Percentiles rank a stretch among this genome's conserved stretches.
Evolutionary conservation across 2,329 filamentous ascomycete species (phyloP).

Genomic region (Arthroderma sp.): DNA sequence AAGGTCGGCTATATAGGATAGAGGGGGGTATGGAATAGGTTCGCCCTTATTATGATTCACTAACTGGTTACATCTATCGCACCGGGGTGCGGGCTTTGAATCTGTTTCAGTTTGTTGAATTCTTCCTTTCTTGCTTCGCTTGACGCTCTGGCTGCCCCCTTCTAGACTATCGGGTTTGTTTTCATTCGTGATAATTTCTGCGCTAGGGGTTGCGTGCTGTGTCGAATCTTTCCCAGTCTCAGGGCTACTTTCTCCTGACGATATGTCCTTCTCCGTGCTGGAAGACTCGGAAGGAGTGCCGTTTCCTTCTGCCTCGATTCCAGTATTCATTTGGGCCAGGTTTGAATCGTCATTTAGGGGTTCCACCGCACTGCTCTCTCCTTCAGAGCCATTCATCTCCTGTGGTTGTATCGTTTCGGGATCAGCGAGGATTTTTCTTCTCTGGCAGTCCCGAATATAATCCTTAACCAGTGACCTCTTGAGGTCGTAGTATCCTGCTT

Average conservation of each 20-base stretch:
- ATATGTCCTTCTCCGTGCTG: too few relatives aligned
- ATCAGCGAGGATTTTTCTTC: background rate
- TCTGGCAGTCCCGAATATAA: constrained; percentile 11
- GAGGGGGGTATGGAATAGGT: constrained; percentile 65
- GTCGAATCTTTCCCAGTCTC: too few relatives aligned
- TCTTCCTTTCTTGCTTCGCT: too few relatives aligned
- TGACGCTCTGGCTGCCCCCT: too few relatives aligned
- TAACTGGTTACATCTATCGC: constrained; percentile 76
- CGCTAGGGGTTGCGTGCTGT: too few relatives aligned
- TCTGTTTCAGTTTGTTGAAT: too few relatives aligned
- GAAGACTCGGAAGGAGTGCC: too few relatives aligned
- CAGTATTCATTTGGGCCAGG: background rate
- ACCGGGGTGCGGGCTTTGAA: constrained; percentile 42
- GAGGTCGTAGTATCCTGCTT: constrained; percentile 46
- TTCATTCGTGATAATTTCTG: too few relatives aligned
- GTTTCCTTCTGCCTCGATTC: background rate
- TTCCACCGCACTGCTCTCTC: background rate
- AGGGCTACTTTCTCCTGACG: too few relatives aligned
- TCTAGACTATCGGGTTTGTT: too few relatives aligned
- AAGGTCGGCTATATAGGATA: constrained; percentile 69
- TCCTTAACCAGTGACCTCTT: constrained; percentile 36
- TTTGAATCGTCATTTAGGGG: background rate
- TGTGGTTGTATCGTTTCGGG: too few relatives aligned
- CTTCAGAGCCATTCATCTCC: background rate
- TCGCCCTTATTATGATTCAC: constrained; percentile 59